Evolutionary conservation across 148 eudicot species (phyloP).

Genomic region (Hydrangea macrophylla): DNA sequence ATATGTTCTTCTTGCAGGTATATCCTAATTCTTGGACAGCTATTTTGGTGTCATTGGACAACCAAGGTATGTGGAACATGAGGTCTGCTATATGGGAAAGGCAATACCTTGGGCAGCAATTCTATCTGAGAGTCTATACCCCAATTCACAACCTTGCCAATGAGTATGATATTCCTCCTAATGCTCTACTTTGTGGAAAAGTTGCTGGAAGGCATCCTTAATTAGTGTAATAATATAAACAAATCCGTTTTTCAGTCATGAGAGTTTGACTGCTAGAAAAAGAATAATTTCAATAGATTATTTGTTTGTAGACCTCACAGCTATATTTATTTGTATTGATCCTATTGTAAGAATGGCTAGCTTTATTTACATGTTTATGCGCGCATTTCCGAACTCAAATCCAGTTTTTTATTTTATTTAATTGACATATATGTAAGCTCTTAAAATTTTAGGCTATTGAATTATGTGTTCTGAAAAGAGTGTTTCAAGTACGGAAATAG

Average conservation of each 20-base stretch:
- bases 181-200: conserved; percentile 53
- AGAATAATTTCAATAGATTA: no score
- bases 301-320: no score
- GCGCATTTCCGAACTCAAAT: no score
- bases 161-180: conserved; percentile 45
- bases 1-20: conserved; percentile 28
- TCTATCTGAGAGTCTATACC: conserved; percentile 42
- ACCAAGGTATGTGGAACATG: conserved; percentile 78
- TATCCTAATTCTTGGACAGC: conserved; percentile 62
- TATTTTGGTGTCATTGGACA: conserved; percentile 57
- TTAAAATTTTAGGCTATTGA: no score
- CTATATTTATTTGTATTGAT: no score
- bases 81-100: conserved; percentile 65
- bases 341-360: no score
- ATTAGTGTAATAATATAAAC: background rate
- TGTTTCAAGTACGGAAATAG: no score
- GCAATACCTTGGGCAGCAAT: conserved; percentile 55
- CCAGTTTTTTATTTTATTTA: no score
- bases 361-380: no score
- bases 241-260: conserved; percentile 13
- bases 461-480: no score
- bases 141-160: conserved; percentile 32
- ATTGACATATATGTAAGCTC: no score
- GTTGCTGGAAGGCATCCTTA: conserved; percentile 37
- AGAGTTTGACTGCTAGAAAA: conserved; percentile 20